Evolutionary conservation across 192 early-diverging fungal genomes (phyloP).

Genomic region (Backusella sp.): DNA sequence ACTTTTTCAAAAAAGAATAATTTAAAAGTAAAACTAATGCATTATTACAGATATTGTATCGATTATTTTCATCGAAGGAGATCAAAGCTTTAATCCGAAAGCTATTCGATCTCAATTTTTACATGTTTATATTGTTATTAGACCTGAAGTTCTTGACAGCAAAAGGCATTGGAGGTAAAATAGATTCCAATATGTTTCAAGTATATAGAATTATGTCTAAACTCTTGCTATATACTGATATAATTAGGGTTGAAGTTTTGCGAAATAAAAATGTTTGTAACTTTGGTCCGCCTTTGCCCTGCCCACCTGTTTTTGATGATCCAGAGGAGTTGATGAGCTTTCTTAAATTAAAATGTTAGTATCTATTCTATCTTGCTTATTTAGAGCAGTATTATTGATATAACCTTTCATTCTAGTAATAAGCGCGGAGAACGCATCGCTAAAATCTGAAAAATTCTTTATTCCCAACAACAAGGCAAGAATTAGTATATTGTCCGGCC

Average conservation of each 20-base stretch:
- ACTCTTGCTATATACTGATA: neutral
- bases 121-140: conserved; percentile 52
- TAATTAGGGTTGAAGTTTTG: conserved; percentile 35
- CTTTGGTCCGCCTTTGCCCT: conserved; percentile 51
- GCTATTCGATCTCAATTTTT: conserved; percentile 54
- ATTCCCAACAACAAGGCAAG: conserved; percentile 47
- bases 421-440: conserved; percentile 51
- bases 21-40: neutral
- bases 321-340: conserved; percentile 38
- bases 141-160: conserved; percentile 19
- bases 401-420: conserved; percentile 38
- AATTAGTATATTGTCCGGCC: conserved; percentile 31
- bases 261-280: conserved; percentile 46
- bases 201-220: neutral
- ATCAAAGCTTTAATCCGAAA: conserved; percentile 41
- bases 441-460: conserved; percentile 51
- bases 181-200: neutral
- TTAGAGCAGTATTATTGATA: neutral
- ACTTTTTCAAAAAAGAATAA: neutral
- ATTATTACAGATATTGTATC: conserved; percentile 51
- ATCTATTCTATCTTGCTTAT: neutral
- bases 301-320: conserved; percentile 45
- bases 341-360: conserved; percentile 34
- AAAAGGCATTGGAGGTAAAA: conserved; percentile 36
- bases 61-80: conserved; percentile 54